Base-by-base conservation (phyloP, 148 eudicot species). In the Rhododendron ferrugineum region DNA sequence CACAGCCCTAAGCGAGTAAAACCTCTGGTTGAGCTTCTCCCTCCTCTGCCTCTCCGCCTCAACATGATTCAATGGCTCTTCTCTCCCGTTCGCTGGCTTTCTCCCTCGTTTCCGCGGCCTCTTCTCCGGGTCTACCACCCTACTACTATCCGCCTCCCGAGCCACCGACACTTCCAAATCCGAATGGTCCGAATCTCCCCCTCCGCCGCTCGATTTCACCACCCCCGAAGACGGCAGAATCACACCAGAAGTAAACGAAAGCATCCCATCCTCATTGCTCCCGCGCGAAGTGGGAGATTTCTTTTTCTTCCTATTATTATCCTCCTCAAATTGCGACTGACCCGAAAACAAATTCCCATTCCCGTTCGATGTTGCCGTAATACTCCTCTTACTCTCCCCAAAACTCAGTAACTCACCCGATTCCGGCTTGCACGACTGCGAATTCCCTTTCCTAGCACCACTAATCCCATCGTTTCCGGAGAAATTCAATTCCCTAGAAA, bases 11-110 rank as follows among this genome's bases (percentile, higher is more conserved):
- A 97, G 84, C 0, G 99, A 94, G 68, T 97, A 97, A 89, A 97
- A 97, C 44, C 88, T 92, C 84, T 97, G 99, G 84, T 97, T 97
- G 8, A 97, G 91, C 92, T 97, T 97, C 92, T 95, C 99, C 34
- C 99, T 85, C 56, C 99, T 88, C 85, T 95, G 98, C 56, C 99
- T 84, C 91, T 97, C 99, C 0, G 99, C 99, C 68, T 97, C 99
- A 0, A 97, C 99, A 44, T 97, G 99, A 74, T 97, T 95, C 80
- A 97, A 83, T 0, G 99, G 99, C 91, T 97, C 99, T 79, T 95
- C 98, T 10, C 99, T 88, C 0, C 99, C 99, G 36, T 97, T 97
- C 0, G 99, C 99, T 0, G 99, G 99, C 79, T 97, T 97, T 34
- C 99, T 85, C 3, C 99, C 99, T 1, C 99, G 85, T 40, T 97